Evolutionary conservation across 345 rosid genomes (phyloP).

Genomic region (Fremontodendron californicum): DNA sequence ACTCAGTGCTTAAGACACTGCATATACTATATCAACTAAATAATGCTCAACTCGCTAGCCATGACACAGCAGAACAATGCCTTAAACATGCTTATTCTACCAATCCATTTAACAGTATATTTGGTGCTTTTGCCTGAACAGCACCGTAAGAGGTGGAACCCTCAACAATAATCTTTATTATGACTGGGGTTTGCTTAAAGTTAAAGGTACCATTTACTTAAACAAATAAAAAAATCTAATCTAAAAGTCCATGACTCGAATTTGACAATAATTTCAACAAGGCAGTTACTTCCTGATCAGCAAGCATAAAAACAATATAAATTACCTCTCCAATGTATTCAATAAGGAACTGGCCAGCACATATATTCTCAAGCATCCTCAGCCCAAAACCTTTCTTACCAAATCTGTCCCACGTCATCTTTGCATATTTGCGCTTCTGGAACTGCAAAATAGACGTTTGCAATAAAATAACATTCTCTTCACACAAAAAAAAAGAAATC

Average conservation of each 20-base stretch:
- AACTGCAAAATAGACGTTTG: conserved; percentile 55
- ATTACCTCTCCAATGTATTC: conserved; percentile 99
- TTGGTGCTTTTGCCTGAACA: background rate
- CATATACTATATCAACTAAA: background rate
- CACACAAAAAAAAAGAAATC: background rate
- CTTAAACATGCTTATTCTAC: background rate
- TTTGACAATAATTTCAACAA: background rate
- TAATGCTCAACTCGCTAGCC: background rate
- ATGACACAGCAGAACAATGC: background rate
- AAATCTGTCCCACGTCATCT: conserved; percentile 63
- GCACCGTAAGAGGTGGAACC: background rate
- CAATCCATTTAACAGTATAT: background rate
- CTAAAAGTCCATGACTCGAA: background rate
- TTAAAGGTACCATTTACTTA: background rate
- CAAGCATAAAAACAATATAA: background rate
- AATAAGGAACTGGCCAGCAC: conserved; percentile 76
- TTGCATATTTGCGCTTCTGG: conserved; percentile 77
- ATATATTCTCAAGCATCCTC: conserved; percentile 64
- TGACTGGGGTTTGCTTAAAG: background rate
- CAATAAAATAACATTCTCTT: conserved; percentile 1
- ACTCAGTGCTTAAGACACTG: background rate
- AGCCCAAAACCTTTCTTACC: conserved; percentile 98
- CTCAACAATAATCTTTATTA: background rate
- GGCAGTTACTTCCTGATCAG: background rate
- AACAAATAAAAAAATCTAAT: background rate